phyloP scores from a whole-genome alignment of 2,329 filamentous ascomycete genomes.

The Penicillium sp. region DNA sequence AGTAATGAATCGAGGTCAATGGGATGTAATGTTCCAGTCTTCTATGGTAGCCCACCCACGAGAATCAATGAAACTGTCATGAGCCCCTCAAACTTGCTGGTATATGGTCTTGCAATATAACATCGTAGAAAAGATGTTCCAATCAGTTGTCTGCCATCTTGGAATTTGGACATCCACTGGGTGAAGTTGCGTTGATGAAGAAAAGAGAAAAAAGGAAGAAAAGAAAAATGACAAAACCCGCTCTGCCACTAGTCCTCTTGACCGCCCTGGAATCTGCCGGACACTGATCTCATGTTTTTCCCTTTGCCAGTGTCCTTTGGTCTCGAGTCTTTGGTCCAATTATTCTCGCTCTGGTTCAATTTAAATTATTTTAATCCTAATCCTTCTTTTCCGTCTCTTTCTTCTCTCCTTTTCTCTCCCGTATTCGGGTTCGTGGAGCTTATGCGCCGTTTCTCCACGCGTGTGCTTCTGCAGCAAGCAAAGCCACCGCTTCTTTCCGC shows the following conservation, averaged over 20 bases:
- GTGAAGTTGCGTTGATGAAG: slow-evolving; percentile 32
- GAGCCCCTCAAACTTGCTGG: slow-evolving; percentile 49
- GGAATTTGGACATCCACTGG: slow-evolving; percentile 28
- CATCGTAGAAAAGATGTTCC: slow-evolving; percentile 19
- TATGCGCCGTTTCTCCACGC: slow-evolving; percentile 38
- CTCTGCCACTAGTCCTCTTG: background rate
- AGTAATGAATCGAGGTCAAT: slow-evolving; percentile 6
- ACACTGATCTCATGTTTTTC: slow-evolving; percentile 16
- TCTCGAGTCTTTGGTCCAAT: slow-evolving; percentile 17
- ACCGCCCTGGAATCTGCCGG: slow-evolving; percentile 22
- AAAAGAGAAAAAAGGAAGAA: slow-evolving; percentile 13
- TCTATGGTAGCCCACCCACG: slow-evolving; percentile 48
- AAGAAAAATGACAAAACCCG: slow-evolving; percentile 20
- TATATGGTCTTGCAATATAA: slow-evolving; percentile 40
- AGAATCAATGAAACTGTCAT: slow-evolving; percentile 29
- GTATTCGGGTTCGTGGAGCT: slow-evolving; percentile 15
- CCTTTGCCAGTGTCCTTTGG: slow-evolving; percentile 11
- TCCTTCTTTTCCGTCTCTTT: slow-evolving; percentile 6
- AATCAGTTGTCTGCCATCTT: slow-evolving; percentile 29
- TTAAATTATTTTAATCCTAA: slow-evolving; percentile 16
- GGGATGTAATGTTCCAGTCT: slow-evolving; percentile 38
- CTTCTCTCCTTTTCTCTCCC: slow-evolving; percentile 5
- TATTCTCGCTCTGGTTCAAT: slow-evolving; percentile 17
- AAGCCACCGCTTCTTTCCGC: slow-evolving; percentile 35
- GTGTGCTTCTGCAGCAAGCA: slow-evolving; percentile 35